Evolutionary conservation across 1,284 basidiomycete genomes (phyloP), one percentile per base, ranked within the genome.

Genomic region (Pyrrhoderma lamaoense): DNA sequence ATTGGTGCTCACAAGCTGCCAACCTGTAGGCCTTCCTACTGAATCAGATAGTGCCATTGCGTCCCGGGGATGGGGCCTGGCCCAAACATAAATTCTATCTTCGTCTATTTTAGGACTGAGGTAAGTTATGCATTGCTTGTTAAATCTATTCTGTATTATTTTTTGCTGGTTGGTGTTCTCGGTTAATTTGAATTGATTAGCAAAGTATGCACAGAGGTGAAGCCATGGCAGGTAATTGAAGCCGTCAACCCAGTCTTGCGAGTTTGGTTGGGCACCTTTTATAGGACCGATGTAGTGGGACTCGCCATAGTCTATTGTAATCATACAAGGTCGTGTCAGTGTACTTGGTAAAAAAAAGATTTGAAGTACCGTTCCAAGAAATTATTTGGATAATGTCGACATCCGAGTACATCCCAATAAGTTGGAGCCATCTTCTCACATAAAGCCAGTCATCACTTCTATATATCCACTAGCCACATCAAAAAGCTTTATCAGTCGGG

Each of bases 61-160:
- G 40, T 71, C 63, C 48, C 73, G 70, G 8, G 83, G 71, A 60
- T 90, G 88, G 11, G 86, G 79, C 52, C 89, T 75, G 40, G 82
- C 77, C 82, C 84, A 89, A 67, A 89, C 73, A 59, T 80, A 67
- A 53, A 91, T 70, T 58, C 75, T 68, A 64, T 91, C 88, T 61
- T 80, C 71, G 27, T 31, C 27, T 11, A 31, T 31, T 31, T 31
- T 11, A 31, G n/a, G n/a, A n/a, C n/a, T n/a, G n/a, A n/a, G n/a
- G n/a, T 31, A 31, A 31, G 27, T 31, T 5, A 31, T 31, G n/a
- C n/a, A n/a, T n/a, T n/a, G n/a, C n/a, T n/a, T n/a, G n/a, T n/a
- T n/a, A n/a, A n/a, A n/a, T n/a, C n/a, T n/a, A n/a, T n/a, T n/a
- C n/a, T n/a, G n/a, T n/a, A n/a, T n/a, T n/a, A n/a, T n/a, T n/a